A percentile compares a stretch with the other conserved stretches of the same genome.
These are phyloP conservation scores for Aspergillus quadricinctus DNA, from an alignment of 2,329 filamentous ascomycete species.

Conservation along the genomic window DNA sequence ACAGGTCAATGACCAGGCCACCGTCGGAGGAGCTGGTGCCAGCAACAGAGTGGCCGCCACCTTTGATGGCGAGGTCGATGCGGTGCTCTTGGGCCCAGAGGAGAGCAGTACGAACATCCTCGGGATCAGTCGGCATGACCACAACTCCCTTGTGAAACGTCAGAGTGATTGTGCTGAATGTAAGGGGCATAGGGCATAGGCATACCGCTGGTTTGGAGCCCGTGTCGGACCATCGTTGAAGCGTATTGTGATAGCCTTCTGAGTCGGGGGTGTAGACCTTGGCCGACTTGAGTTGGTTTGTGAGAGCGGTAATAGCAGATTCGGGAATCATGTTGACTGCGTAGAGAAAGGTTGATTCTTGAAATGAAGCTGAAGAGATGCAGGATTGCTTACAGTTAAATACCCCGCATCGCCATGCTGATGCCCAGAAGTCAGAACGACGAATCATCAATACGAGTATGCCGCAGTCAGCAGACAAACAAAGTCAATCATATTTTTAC, in stretches of 20 bases:
- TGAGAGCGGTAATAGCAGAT: conserved; percentile 6
- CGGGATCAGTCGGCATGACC: conserved; percentile 37
- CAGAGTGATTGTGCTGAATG: neutral
- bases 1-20: conserved; percentile 57
- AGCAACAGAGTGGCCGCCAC: conserved; percentile 46
- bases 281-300: conserved; percentile 7
- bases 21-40: conserved; percentile 51
- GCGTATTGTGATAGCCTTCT: conserved; percentile 18
- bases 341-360: neutral
- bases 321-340: conserved; percentile 1
- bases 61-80: conserved; percentile 26
- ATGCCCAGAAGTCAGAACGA: too few relatives aligned
- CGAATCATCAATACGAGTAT: too few relatives aligned
- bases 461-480: too few relatives aligned
- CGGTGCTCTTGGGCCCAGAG: conserved; percentile 40
- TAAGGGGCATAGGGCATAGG: neutral
- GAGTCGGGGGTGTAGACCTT: conserved; percentile 19
- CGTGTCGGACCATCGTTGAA: conserved; percentile 30
- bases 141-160: conserved; percentile 41
- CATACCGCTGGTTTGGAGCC: conserved; percentile 27
- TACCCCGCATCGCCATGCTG: neutral
- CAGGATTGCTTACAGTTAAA: neutral
- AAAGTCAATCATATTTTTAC: too few relatives aligned
- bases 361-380: neutral
- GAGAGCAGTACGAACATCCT: conserved; percentile 42